phyloP scores from a whole-genome alignment of 352 stramenopile genomes.

The Hyaloperonospora arabidopsidis region DNA sequence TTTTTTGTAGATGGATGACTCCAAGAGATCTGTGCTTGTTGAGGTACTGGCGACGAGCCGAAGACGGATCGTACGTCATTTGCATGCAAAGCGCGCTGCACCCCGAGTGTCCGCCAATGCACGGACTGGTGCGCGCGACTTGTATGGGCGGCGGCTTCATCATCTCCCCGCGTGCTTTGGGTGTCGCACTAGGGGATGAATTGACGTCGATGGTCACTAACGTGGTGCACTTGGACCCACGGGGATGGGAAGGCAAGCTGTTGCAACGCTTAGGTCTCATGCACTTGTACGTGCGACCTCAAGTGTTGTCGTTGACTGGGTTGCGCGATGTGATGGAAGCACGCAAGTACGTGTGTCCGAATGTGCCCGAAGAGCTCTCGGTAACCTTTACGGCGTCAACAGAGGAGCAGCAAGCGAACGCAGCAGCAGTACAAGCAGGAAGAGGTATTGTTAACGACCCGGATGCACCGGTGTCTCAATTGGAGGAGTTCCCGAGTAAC shows the following conservation, averaged over 20 bases:
- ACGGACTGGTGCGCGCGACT: slow-evolving; percentile 49
- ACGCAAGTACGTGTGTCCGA: slow-evolving; percentile 64
- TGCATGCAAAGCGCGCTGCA: slow-evolving; percentile 71
- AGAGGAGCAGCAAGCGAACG: slow-evolving; percentile 20
- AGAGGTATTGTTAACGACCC: slow-evolving; percentile 14
- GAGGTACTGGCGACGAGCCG: slow-evolving; percentile 61
- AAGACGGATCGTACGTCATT: slow-evolving; percentile 71
- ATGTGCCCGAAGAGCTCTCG: slow-evolving; percentile 56
- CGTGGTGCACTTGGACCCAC: slow-evolving; percentile 62
- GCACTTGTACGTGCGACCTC: slow-evolving; percentile 48
- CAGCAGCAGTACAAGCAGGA: slow-evolving; percentile 8
- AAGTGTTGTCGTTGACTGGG: slow-evolving; percentile 49
- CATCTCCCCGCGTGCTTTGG: slow-evolving; percentile 37
- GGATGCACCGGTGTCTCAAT: slow-evolving; percentile 12
- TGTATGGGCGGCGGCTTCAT: slow-evolving; percentile 60
- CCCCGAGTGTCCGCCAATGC: slow-evolving; percentile 57
- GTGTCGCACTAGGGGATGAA: slow-evolving; percentile 33
- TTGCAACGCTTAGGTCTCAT: slow-evolving; percentile 52
- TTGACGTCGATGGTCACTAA: slow-evolving; percentile 61
- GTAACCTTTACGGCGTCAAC: slow-evolving; percentile 32
- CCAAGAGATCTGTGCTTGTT: slow-evolving; percentile 60
- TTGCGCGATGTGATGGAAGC: slow-evolving; percentile 69
- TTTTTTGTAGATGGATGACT: slow-evolving; percentile 44
- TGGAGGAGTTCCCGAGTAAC: slow-evolving; percentile 47
- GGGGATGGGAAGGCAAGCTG: slow-evolving; percentile 54